Conservation (phyloP, 768 basidiomycete species). For the Panellus pusillus region DNA sequence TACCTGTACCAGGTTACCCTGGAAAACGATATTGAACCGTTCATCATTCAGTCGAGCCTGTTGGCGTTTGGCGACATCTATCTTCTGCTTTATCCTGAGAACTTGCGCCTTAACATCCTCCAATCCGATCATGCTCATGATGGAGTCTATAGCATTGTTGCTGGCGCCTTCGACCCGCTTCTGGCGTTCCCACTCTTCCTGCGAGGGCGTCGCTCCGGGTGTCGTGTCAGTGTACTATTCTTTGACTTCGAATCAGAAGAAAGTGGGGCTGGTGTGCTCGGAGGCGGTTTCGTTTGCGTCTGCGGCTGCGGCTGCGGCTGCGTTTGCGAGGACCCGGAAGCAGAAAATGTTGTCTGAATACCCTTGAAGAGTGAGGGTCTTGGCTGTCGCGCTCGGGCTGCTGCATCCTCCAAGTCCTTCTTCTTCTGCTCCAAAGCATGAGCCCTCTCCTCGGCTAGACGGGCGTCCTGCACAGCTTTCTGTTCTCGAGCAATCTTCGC, state of each 20-base stretch:
- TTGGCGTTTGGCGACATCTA: slow-evolving; percentile 57
- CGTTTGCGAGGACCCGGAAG: background rate
- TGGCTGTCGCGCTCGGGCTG: background rate
- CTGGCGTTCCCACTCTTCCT: slow-evolving; percentile 52
- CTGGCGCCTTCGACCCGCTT: slow-evolving; percentile 39
- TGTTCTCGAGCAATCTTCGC: slow-evolving; percentile 31
- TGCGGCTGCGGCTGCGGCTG: background rate
- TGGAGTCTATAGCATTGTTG: background rate
- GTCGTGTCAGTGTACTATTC: background rate
- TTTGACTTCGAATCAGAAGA: background rate
- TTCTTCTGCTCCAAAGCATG: slow-evolving; percentile 40
- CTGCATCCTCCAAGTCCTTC: slow-evolving; percentile 41
- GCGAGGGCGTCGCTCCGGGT: background rate
- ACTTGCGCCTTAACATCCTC: slow-evolving; percentile 53
- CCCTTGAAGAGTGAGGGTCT: background rate
- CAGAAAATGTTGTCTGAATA: background rate
- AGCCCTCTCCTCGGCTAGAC: slow-evolving; percentile 35
- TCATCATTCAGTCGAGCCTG: slow-evolving; percentile 49
- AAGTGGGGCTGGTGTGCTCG: too few species aligned
- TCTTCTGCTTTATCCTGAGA: slow-evolving; percentile 43
- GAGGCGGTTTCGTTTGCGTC: background rate
- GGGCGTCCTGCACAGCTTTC: slow-evolving; percentile 34
- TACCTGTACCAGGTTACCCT: slow-evolving; percentile 76
- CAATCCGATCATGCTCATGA: slow-evolving; percentile 49
- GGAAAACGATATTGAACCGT: slow-evolving; percentile 58